Conservation (phyloP, 495 filamentous ascomycete genomes). For the Lepidopterella palustris region DNA sequence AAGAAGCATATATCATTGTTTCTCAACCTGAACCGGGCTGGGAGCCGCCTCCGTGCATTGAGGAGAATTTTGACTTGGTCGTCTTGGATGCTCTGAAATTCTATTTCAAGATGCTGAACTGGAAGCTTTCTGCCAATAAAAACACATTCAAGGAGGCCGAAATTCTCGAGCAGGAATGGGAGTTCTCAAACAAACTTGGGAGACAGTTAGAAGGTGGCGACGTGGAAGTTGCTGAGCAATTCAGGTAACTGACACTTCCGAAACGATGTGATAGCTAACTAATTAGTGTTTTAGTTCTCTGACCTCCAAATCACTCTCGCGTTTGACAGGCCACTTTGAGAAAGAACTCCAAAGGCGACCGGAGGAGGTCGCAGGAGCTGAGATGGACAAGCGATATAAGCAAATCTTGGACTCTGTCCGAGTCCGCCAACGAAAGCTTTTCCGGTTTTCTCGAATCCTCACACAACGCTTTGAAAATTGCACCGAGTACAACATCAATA, state of each 20-base stretch:
- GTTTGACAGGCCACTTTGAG: slow-evolving; percentile 85
- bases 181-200: slow-evolving; percentile 87
- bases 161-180: slow-evolving; percentile 95
- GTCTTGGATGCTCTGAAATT: slow-evolving; percentile 92
- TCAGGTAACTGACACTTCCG: slow-evolving; percentile 52
- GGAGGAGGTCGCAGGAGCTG: slow-evolving; percentile 66
- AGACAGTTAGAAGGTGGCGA: slow-evolving; percentile 83
- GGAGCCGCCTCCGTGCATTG: slow-evolving; percentile 93
- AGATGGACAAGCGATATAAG: slow-evolving; percentile 97
- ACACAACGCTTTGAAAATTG: slow-evolving; percentile 93
- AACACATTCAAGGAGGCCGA: slow-evolving; percentile 99
- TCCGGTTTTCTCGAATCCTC: slow-evolving; percentile 78
- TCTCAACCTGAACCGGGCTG: slow-evolving; percentile 85
- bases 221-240: slow-evolving; percentile 97
- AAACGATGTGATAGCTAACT: slow-evolving; percentile 11
- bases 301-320: slow-evolving; percentile 81
- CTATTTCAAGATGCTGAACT: slow-evolving; percentile 95
- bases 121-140: slow-evolving; percentile 94
- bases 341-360: slow-evolving; percentile 75
- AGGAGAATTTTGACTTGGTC: slow-evolving; percentile 93
- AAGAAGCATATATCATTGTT: slow-evolving; percentile 76
- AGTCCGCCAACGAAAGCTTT: slow-evolving; percentile 82
- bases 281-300: slow-evolving; percentile 52
- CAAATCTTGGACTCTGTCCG: slow-evolving; percentile 90
- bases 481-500: slow-evolving; percentile 80